Evolutionary conservation across 768 basidiomycete genomes (phyloP).

Genomic region (Leccinum rimulosum): DNA sequence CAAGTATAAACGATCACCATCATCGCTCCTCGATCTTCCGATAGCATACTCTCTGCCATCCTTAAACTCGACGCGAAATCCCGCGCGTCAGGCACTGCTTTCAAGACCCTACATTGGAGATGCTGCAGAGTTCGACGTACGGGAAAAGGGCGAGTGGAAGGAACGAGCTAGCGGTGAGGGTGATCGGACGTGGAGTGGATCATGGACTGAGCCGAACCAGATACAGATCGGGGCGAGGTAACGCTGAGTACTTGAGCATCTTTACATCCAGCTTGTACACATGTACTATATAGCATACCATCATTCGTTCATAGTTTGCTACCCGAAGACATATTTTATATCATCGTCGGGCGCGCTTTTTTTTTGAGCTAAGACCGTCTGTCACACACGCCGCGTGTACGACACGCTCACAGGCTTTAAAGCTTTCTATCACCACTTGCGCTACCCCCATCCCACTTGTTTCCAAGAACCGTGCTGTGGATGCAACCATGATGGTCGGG

Average conservation of each 20-base stretch:
- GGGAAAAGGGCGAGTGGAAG: slow-evolving; percentile 57
- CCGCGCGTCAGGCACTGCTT: slow-evolving; percentile 4
- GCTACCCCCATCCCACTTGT: slow-evolving; percentile 6
- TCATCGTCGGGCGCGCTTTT: background rate
- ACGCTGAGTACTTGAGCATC: slow-evolving; percentile 7
- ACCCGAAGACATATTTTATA: background rate
- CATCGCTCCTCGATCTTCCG: slow-evolving; percentile 42
- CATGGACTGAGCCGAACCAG: slow-evolving; percentile 39
- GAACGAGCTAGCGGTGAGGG: slow-evolving; percentile 47
- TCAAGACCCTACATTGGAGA: slow-evolving; percentile 4
- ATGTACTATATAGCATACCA: slow-evolving; percentile 20
- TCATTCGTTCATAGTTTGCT: background rate
- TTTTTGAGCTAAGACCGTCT: slow-evolving; percentile 1
- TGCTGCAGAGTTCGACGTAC: slow-evolving; percentile 17
- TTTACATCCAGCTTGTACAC: slow-evolving; percentile 5
- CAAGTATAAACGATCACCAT: slow-evolving; percentile 33
- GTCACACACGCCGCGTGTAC: slow-evolving; percentile 27
- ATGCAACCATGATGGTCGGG: slow-evolving; percentile 23
- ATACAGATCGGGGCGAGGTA: slow-evolving; percentile 30
- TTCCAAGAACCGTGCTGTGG: slow-evolving; percentile 1
- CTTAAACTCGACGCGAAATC: slow-evolving; percentile 18
- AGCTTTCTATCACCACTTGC: slow-evolving; percentile 10
- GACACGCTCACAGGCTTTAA: slow-evolving; percentile 12
- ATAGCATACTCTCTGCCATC: slow-evolving; percentile 30
- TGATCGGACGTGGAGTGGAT: slow-evolving; percentile 44